phyloP scores from a whole-genome alignment of 257 asterid species.

The Solanum paucissectum region DNA sequence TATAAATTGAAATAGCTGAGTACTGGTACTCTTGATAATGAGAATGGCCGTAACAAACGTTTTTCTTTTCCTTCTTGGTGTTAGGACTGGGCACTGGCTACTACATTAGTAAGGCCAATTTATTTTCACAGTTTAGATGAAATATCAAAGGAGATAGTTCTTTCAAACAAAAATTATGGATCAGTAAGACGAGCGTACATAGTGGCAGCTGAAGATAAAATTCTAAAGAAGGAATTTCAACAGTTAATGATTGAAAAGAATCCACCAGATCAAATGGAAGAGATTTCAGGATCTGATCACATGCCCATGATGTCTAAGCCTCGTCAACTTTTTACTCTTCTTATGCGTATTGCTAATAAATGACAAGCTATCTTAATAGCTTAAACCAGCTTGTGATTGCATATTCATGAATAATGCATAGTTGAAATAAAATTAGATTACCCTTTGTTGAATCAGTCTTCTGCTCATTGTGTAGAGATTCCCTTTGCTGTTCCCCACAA shows the following conservation, averaged over 20 bases:
- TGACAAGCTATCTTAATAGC: neutral
- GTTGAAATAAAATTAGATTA: neutral
- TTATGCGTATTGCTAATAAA: conserved; percentile 1
- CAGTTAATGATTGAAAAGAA: conserved; percentile 15
- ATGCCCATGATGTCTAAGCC: conserved; percentile 31
- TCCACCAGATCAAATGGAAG: conserved; percentile 7
- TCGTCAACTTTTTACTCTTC: conserved; percentile 8
- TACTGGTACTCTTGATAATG: neutral
- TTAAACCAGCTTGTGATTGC: neutral
- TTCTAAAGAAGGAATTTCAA: conserved; percentile 3
- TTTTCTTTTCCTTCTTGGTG: neutral
- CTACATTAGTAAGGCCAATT: conserved; percentile 6
- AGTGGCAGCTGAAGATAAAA: conserved; percentile 13
- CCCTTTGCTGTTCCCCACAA: neutral
- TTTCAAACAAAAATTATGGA: conserved; percentile 10
- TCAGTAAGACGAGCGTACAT: conserved; percentile 19
- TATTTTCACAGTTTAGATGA: neutral
- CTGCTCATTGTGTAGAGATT: neutral
- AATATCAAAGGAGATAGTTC: neutral
- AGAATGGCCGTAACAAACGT: neutral
- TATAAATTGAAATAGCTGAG: neutral
- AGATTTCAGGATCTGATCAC: conserved; percentile 25
- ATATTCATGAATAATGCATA: neutral
- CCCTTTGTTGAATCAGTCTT: neutral
- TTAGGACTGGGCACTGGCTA: conserved; percentile 28